These are phyloP conservation scores for Rauvolfia tetraphylla DNA, from an alignment of 257 asterid species.

Conservation along the genomic window DNA sequence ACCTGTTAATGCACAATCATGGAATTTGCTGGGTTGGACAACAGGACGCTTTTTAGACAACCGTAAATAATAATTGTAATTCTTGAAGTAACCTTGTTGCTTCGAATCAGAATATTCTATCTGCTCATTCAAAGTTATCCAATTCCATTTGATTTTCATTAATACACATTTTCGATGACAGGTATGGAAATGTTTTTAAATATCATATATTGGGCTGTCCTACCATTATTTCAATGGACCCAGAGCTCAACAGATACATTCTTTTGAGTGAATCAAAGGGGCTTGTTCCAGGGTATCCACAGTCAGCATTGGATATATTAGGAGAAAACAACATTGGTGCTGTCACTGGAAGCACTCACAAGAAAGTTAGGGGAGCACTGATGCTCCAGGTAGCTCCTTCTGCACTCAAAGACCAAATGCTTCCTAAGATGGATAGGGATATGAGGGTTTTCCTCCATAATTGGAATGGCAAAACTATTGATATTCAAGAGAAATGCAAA, in stretches of 20 bases:
- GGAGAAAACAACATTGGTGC: slow-evolving; percentile 85
- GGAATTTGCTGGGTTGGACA: too few relatives aligned
- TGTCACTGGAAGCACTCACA: slow-evolving; percentile 76
- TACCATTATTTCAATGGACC: slow-evolving; percentile 86
- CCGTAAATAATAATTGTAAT: neutral
- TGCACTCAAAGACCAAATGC: slow-evolving; percentile 58
- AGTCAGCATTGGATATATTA: slow-evolving; percentile 66
- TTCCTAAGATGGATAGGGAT: slow-evolving; percentile 66
- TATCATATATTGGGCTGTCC: slow-evolving; percentile 83
- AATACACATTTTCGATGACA: slow-evolving; percentile 13
- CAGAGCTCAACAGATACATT: slow-evolving; percentile 73
- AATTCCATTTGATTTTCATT: neutral
- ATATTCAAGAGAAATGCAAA: slow-evolving; percentile 73
- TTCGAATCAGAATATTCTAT: neutral
- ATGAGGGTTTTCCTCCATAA: slow-evolving; percentile 60
- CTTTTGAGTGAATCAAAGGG: slow-evolving; percentile 79
- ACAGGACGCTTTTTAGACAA: neutral
- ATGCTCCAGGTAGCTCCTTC: slow-evolving; percentile 65
- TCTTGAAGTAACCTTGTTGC: neutral
- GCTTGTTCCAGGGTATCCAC: slow-evolving; percentile 88
- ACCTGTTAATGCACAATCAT: too few relatives aligned
- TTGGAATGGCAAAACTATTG: slow-evolving; percentile 62
- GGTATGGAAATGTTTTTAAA: slow-evolving; percentile 82
- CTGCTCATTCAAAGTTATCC: neutral
- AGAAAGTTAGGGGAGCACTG: slow-evolving; percentile 76